These are phyloP conservation scores for Vanderwaltozyma verrucispora DNA, from an alignment of 805 yeast genomes.

Conservation along the genomic window DNA sequence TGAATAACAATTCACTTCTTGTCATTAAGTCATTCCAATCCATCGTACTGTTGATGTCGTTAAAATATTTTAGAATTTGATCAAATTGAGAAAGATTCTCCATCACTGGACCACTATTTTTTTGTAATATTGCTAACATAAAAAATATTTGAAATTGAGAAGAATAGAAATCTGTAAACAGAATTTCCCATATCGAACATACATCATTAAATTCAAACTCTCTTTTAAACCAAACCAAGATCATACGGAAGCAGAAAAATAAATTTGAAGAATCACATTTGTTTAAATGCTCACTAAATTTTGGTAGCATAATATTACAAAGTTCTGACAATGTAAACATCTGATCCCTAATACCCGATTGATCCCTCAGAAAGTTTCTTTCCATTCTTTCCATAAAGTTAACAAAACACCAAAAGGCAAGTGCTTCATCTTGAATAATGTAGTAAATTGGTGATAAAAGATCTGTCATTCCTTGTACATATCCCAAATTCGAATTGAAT, in stretches of 20 bases:
- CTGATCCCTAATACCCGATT: conserved; percentile 86
- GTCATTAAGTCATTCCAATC: conserved; percentile 67
- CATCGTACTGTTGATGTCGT: conserved; percentile 72
- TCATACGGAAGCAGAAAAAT: conserved; percentile 91
- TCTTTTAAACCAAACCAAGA: conserved; percentile 89
- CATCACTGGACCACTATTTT: conserved; percentile 68
- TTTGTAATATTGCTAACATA: conserved; percentile 82
- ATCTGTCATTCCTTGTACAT: conserved; percentile 98
- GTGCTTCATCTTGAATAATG: conserved; percentile 52
- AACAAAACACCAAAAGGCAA: conserved; percentile 83
- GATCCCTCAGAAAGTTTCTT: conserved; percentile 82
- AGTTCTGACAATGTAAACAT: conserved; percentile 74
- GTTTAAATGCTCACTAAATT: conserved; percentile 69
- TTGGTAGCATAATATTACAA: conserved; percentile 85
- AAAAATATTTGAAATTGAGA: conserved; percentile 84
- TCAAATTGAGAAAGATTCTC: conserved; percentile 72
- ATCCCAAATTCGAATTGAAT: conserved; percentile 74
- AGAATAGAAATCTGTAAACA: conserved; percentile 80
- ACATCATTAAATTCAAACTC: conserved; percentile 77
- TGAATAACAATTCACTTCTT: conserved; percentile 75
- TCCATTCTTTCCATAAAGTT: conserved; percentile 93
- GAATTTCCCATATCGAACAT: conserved; percentile 77
- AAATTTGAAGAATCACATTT: conserved; percentile 83
- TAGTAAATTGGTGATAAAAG: conserved; percentile 76
- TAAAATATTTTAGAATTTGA: conserved; percentile 85